Conservation (phyloP, 1,284 basidiomycete genomes). For the Sutorius eximius region DNA sequence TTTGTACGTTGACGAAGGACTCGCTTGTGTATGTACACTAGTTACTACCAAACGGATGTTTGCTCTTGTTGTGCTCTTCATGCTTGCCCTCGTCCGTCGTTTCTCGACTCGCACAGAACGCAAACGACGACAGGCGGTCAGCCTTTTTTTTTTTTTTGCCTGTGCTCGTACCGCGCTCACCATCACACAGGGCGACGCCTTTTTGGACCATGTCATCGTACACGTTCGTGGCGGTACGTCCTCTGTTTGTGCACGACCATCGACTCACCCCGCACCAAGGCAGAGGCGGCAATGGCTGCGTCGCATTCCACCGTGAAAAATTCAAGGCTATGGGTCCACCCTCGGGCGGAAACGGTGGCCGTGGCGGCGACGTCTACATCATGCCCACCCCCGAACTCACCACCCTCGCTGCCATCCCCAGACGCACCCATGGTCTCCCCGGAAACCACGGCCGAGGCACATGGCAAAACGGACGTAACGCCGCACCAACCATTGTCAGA, state of each 20-base stretch:
- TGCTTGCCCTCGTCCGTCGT: too few relatives aligned
- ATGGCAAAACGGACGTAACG: slow-evolving; percentile 80
- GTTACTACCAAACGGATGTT: slow-evolving; percentile 6
- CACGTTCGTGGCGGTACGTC: slow-evolving; percentile 71
- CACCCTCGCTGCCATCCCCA: slow-evolving; percentile 71
- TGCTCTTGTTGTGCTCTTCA: slow-evolving; percentile 6
- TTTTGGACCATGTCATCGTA: slow-evolving; percentile 79
- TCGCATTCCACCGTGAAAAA: slow-evolving; percentile 81
- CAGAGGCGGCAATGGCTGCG: slow-evolving; percentile 81
- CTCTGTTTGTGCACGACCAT: neutral
- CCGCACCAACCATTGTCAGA: slow-evolving; percentile 67
- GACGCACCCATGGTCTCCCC: slow-evolving; percentile 63
- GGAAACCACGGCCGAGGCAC: slow-evolving; percentile 79
- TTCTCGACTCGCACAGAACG: slow-evolving; percentile 54
- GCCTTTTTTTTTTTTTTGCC: slow-evolving; percentile 23
- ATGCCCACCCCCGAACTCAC: slow-evolving; percentile 74
- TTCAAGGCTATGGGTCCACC: slow-evolving; percentile 80
- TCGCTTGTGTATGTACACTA: neutral
- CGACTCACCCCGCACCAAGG: slow-evolving; percentile 43
- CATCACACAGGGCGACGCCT: slow-evolving; percentile 63
- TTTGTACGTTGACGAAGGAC: slow-evolving; percentile 7
- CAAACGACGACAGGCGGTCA: slow-evolving; percentile 71
- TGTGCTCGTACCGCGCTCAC: slow-evolving; percentile 1
- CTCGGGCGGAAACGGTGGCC: slow-evolving; percentile 87
- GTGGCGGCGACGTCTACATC: slow-evolving; percentile 85